Base-by-base conservation (phyloP, 805 yeast species). In the Kodamaea kaohsiungensis region DNA sequence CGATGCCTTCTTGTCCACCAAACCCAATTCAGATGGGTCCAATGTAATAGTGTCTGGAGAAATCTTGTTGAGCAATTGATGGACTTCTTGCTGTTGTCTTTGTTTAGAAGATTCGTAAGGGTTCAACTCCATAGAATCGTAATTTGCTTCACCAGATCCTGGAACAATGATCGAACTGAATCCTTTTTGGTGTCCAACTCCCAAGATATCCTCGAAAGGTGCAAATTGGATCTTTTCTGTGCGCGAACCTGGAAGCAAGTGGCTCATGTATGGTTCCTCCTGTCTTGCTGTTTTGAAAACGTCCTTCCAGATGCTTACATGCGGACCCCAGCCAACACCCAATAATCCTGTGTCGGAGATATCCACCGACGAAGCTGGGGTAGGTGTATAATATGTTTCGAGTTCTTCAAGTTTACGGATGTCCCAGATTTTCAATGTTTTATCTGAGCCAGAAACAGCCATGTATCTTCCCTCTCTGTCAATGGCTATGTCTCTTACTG, bases 101-200 rank as follows among this genome's bases (percentile, higher is more conserved):
- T 92, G 98, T 68, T 89, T 87, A 52, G 89, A 84, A 8, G 97
- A 83, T 70, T 91, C 97, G 73, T 80, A 95, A 58, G 99, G 99
- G 70, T 95, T 95, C 64, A 85, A 72, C 72, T 95, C 99, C 68
- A 91, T 71, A 2, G 98, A 91, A 76, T 95, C 99, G 69, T 83
- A 91, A 73, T 95, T 95, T 57, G 99, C 97, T 75, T 95, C 99
- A 77, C 99, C 99, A 43, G 98, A 78, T 22, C 99, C 99, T 42
- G 99, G 99, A 55, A 95, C 80, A 61, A 95, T 87, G 56, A 95
- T 61, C n/a, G 95, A 59, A 33, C 56, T 51, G 48, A 58, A 59
- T 4, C 60, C 65, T 1, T 73, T 71, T 49, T 82, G 78, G 67
- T 91, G 96, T 1, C 98, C 98, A 9, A 88, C 82, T 22, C 97